Base-by-base conservation (phyloP, 1,139 yeast species). In the Suhomyces kunorum region DNA sequence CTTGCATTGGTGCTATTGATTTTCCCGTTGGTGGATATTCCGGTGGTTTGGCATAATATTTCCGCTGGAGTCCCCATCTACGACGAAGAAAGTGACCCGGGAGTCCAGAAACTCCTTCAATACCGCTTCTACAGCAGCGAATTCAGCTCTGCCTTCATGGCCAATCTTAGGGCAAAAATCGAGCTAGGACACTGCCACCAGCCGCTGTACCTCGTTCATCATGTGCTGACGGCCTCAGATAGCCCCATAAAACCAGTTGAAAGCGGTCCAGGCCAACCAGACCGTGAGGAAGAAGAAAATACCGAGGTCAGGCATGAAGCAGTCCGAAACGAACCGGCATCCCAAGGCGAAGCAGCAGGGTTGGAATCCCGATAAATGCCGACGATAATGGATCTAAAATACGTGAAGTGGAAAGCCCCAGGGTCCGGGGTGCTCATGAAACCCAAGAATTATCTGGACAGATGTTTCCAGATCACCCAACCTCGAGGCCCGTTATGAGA, bases 11-110 rank as follows among this genome's bases (percentile, higher is more conserved):
- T 55, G 2, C 39, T 65, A 6, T 48, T 58, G 19, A 13, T 61
- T 3, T 31, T 68, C 3, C 76, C 76, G 2, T 56, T 58, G 22
- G 26, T 60, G 6, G 76, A 71, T 35, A 37, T 63, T 5, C 50
- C 55, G 5, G 36, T 50, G 32, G 43, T 41, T 5, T 40, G 42
- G 18, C 32, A 27, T 14, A 39, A 39, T n/a, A 37, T 36, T n/a
- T n/a, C n/a, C n/a, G n/a, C n/a, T n/a, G n/a, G n/a, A n/a, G n/a
- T n/a, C n/a, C n/a, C n/a, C n/a, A n/a, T n/a, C n/a, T n/a, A n/a
- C n/a, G n/a, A n/a, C n/a, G n/a, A n/a, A n/a, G n/a, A n/a, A n/a
- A n/a, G n/a, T n/a, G n/a, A n/a, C n/a, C n/a, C n/a, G n/a, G n/a
- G n/a, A n/a, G n/a, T n/a, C n/a, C n/a, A n/a, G n/a, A n/a, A n/a